Conservation (phyloP, 768 basidiomycete genomes). For the Trametes cinnabarina region DNA sequence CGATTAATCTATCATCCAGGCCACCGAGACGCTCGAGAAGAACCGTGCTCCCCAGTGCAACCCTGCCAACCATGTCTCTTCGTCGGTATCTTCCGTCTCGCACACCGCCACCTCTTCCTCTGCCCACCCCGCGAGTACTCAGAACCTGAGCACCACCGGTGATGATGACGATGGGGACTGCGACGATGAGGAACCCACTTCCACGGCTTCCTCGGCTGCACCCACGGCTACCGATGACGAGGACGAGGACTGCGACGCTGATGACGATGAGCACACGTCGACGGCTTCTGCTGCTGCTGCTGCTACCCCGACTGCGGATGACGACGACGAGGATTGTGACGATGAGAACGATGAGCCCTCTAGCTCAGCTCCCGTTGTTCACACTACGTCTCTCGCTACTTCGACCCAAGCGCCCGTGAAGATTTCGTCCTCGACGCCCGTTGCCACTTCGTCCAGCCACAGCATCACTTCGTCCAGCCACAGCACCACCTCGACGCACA, state of each 20-base stretch:
- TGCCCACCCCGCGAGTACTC: constrained; percentile 22
- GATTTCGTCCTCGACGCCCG: constrained; percentile 17
- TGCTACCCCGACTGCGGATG: neutral
- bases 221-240: constrained; percentile 24
- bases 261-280: constrained; percentile 26
- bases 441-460: constrained; percentile 13
- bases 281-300: constrained; percentile 7
- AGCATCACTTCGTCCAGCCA: constrained; percentile 10
- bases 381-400: constrained; percentile 11
- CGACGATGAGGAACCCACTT: constrained; percentile 10
- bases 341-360: constrained; percentile 3
- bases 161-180: constrained; percentile 14
- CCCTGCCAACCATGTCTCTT: constrained; percentile 38
- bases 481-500: constrained; percentile 7
- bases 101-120: constrained; percentile 21
- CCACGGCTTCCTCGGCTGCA: constrained; percentile 27
- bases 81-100: constrained; percentile 14
- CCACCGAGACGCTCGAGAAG: constrained; percentile 45
- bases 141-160: constrained; percentile 10
- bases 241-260: constrained; percentile 36
- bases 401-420: constrained; percentile 5
- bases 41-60: constrained; percentile 53
- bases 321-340: neutral
- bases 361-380: neutral
- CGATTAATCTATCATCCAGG: constrained; percentile 33